Conservation (phyloP, 2,329 filamentous ascomycete genomes). For the Ceratocystis ficicola region DNA sequence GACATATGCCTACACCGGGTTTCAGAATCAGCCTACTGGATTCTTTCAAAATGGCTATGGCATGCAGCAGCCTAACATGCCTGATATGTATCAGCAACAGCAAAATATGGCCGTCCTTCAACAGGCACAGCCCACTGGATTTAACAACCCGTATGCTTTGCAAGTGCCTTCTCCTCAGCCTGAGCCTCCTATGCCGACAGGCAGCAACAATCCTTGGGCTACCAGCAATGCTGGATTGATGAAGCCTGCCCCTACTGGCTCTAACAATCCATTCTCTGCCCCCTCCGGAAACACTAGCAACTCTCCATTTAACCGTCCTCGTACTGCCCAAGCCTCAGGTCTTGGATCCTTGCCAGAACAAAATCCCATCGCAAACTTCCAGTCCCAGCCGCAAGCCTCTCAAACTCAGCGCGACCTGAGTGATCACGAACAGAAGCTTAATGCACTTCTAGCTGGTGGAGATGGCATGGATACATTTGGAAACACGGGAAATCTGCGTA, state of each 20-base stretch:
- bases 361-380: constrained; percentile 54
- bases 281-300: constrained; percentile 25
- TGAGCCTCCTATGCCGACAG: constrained; percentile 56
- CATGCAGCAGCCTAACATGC: constrained; percentile 52
- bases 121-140: constrained; percentile 42
- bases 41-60: constrained; percentile 57
- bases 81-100: constrained; percentile 56
- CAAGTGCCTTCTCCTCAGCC: constrained; percentile 35
- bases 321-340: constrained; percentile 47
- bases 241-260: constrained; percentile 77
- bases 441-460: constrained; percentile 70
- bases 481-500: constrained; percentile 90
- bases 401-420: constrained; percentile 46
- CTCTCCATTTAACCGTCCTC: constrained; percentile 43
- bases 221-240: constrained; percentile 49
- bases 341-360: constrained; percentile 72
- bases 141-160: constrained; percentile 40
- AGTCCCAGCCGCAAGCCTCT: constrained; percentile 31
- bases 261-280: constrained; percentile 89
- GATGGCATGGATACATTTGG: constrained; percentile 96
- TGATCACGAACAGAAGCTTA: constrained; percentile 63
- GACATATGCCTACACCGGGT: constrained; percentile 44
- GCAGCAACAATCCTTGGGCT: constrained; percentile 92
- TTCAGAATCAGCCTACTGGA: constrained; percentile 38
- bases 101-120: constrained; percentile 32